Evolutionary conservation across 371 early-diverging fungal genomes (phyloP), one percentile per base, ranked within the genome.

Genomic region (Funneliformis caledonium): DNA sequence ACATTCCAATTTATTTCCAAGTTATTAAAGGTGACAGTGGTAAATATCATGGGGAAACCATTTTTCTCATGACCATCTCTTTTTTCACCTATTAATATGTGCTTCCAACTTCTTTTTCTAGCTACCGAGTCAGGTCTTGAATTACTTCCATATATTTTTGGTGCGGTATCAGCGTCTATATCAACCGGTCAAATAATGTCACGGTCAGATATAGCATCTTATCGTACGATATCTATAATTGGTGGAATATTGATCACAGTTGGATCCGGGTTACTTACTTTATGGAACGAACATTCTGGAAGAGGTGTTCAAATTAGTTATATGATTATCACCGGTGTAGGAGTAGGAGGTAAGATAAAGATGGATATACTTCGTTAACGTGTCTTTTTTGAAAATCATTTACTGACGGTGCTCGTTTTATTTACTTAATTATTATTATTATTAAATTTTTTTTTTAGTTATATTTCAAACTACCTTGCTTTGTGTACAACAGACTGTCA

Each of bases 1-100:
- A 93, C 83, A 88, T 92, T 10, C 91, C 94, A 6, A 64, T 91
- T 47, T 90, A 88, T 70, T 92, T 89, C 85, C 91, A 89, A 72
- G 82, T 87, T 52, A 86, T 88, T 68, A 83, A 86, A 80, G 83
- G 80, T 19, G 84, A 86, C 48, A 82, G 64, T 33, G 73, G 73
- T 73, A 70, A 2, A 11, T 45, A 48, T 43, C 19, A 16, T 6
- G 5, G 12, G 14, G 11, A 14, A 50, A 68, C 94, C 92, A 79
- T 89, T 95, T 50, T 93, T 94, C 60, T 82, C 87, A 76, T 80
- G 26, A 26, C 26, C 0, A 26, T 26, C 26, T 26, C 26, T 26
- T 37, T 37, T 37, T 37, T 37, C 37, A 37, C 37, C 37, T 26
- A 79, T 82, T 19, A 19, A 37, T 68, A 19, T 43, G 14, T 12